Conservation (phyloP, 192 early-diverging fungal genomes). For the Podila epigama region DNA sequence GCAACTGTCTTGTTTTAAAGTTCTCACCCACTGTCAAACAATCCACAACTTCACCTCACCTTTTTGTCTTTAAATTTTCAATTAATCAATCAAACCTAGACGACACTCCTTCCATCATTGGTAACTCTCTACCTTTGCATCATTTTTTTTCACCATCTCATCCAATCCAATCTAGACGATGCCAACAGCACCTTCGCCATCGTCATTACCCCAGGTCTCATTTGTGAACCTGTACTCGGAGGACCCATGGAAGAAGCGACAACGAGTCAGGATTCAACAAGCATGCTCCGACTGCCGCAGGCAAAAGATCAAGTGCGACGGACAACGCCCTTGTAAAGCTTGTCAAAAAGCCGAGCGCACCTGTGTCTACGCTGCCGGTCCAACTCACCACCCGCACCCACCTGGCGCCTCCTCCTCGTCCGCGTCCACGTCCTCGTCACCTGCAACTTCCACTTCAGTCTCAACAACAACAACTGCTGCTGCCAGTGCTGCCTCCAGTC, state of each 20-base stretch:
- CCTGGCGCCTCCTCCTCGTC: neutral
- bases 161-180: neutral
- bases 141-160: too few relatives aligned
- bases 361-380: slow-evolving; percentile 35
- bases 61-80: too few relatives aligned
- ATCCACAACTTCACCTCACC: too few relatives aligned
- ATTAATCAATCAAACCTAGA: too few relatives aligned
- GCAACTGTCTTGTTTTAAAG: too few relatives aligned
- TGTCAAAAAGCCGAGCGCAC: slow-evolving; percentile 45
- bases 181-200: slow-evolving; percentile 41
- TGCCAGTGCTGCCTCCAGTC: neutral
- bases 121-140: too few relatives aligned
- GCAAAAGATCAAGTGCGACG: slow-evolving; percentile 56
- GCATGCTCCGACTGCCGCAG: slow-evolving; percentile 53
- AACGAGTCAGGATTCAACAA: slow-evolving; percentile 52
- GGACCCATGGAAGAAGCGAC: slow-evolving; percentile 50
- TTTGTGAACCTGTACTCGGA: slow-evolving; percentile 50
- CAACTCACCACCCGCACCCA: neutral
- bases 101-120: too few relatives aligned
- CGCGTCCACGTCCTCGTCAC: neutral
- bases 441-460: neutral
- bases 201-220: slow-evolving; percentile 44
- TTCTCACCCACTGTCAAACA: too few relatives aligned
- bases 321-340: slow-evolving; percentile 51
- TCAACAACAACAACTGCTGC: too few relatives aligned